phyloP scores from a whole-genome alignment of 2,329 filamentous ascomycete genomes.

The Botrytis aclada region DNA sequence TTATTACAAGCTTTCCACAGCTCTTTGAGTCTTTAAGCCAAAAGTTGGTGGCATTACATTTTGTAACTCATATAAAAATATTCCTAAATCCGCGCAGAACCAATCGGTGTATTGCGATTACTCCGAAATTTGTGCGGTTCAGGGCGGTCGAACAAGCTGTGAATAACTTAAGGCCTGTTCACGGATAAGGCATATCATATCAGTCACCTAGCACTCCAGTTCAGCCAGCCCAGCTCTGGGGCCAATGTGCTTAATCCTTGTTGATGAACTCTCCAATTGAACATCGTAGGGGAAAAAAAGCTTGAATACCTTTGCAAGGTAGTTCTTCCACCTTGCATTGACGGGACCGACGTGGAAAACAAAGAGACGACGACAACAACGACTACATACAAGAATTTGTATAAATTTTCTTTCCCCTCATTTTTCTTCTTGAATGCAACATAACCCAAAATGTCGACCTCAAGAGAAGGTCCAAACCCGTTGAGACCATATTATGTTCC shows the following conservation, averaged over 20 bases:
- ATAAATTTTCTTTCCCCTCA: neutral
- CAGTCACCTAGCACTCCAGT: neutral
- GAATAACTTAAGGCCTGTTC: neutral
- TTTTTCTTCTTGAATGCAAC: slow-evolving; percentile 15
- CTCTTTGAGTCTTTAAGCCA: neutral
- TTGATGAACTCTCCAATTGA: slow-evolving; percentile 3
- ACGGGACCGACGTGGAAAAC: slow-evolving; percentile 11
- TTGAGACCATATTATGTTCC: slow-evolving; percentile 61
- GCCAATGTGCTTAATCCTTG: slow-evolving; percentile 16
- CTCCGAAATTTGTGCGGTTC: neutral
- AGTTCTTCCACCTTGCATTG: slow-evolving; percentile 13
- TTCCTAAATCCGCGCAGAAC: neutral
- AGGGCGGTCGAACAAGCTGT: neutral
- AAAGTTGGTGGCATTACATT: neutral
- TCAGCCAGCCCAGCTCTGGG: neutral
- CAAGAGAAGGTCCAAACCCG: slow-evolving; percentile 54
- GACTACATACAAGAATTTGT: neutral
- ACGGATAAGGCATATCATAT: slow-evolving; percentile 16
- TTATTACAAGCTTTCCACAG: neutral
- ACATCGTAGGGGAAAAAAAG: neutral
- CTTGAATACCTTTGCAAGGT: slow-evolving; percentile 9
- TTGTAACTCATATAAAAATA: slow-evolving; percentile 17
- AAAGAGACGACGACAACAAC: slow-evolving; percentile 12
- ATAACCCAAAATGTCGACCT: slow-evolving; percentile 43
- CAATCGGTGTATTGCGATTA: slow-evolving; percentile 18